Evolutionary conservation across 225 moss, liverwort and hornwort species (phyloP), one percentile per base, ranked within the genome.

Genomic region (Polytrichum formosum): DNA sequence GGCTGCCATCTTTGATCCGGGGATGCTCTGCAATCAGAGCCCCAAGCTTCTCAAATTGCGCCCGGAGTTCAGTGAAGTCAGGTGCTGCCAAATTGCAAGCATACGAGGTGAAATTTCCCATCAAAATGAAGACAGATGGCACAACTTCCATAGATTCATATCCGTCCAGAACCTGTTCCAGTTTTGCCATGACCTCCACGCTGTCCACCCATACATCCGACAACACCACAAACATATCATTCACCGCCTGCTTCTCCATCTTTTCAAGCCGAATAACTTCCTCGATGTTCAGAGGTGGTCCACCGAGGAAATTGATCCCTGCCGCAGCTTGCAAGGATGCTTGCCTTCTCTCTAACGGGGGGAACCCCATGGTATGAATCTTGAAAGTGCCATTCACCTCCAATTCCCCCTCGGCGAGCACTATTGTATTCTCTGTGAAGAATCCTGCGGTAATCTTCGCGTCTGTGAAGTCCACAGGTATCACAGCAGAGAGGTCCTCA

Each of bases 71-170:
- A 26, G 86, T 80, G 28, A 91, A 99, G 59, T 80, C 85, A 61
- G 70, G 81, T n/a, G 94, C 92, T 26, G 94, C 92, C 28, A 88
- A 79, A 76, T 92, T 91, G 92, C 92, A 99, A 37, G 98, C 91
- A 64, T 94, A 95, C 28, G 94, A 94, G 76, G 91, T 89, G 54
- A 99, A 99, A 68, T 94, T 99, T 20, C 94, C 98, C 88, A 99
- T 87, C 13, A 99, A 72, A 70, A 99, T 81, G 73, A 99, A 99
- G 26, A 99, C 77, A 37, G 98, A 92, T 16, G 98, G 98, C 10
- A 99, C 94, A 26, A 93, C 92, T 64, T 92, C 94, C 78, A 90
- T 85, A n/a, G 90, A 76, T 63, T 99, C 98, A 61, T 85, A 99
- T 28, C 98, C 98, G 56, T 73, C 85, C 58, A 99, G 70, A 13